phyloP scores from a whole-genome alignment of 176 grass and related monocot genomes.

The Melocanna baccifera region DNA sequence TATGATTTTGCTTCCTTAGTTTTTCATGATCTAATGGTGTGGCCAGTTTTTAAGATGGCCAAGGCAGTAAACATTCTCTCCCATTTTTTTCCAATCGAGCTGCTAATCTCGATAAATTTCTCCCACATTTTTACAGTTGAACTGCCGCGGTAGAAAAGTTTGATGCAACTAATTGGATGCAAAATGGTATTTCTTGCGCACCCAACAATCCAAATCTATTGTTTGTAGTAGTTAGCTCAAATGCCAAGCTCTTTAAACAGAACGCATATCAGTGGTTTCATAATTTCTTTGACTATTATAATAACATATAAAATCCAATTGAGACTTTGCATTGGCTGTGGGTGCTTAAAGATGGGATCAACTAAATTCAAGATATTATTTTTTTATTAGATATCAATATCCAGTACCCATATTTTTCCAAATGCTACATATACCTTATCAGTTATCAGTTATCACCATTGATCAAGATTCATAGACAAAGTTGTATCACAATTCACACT shows the following conservation, averaged over 20 bases:
- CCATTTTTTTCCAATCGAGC: not conserved
- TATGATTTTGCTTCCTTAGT: not conserved
- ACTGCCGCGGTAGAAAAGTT: not conserved
- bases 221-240: conserved; percentile 12
- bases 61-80: not conserved
- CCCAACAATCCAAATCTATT: not conserved
- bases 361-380: not conserved
- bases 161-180: not conserved
- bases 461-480: conserved; percentile 20
- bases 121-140: not conserved
- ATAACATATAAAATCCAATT: not conserved
- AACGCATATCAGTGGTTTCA: not conserved
- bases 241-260: not conserved
- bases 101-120: not conserved
- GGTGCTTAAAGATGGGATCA: not conserved
- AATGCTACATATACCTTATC: not conserved
- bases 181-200: not conserved
- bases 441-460: not conserved
- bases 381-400: not conserved
- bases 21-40: not conserved
- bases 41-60: not conserved
- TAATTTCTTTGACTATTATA: not conserved
- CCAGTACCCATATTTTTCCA: not conserved
- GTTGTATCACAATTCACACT: not conserved
- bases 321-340: not conserved